Evolutionary conservation across 2,329 filamentous ascomycete species (phyloP).

Genomic region (Diaporthe vaccinii): DNA sequence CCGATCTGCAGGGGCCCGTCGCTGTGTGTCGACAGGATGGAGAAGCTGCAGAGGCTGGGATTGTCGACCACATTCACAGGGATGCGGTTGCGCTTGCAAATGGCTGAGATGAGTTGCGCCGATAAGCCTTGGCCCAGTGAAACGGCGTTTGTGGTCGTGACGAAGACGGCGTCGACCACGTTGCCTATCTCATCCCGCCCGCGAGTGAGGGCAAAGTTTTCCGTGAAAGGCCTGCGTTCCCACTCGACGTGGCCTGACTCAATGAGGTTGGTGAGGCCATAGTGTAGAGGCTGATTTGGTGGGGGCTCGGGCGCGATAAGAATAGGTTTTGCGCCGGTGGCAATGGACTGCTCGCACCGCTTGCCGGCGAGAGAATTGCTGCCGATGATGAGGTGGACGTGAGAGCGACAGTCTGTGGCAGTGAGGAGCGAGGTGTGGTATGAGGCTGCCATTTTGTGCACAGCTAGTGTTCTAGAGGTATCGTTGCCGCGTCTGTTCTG

Average conservation of each 20-base stretch:
- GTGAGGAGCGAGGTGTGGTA: constrained; percentile 73
- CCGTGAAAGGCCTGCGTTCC: constrained; percentile 75
- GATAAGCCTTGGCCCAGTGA: constrained; percentile 39
- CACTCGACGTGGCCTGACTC: constrained; percentile 77
- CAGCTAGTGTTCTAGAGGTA: constrained; percentile 31
- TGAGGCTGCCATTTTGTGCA: constrained; percentile 42
- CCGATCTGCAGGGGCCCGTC: constrained; percentile 95
- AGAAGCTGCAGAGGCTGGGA: constrained; percentile 88
- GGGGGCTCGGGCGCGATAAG: constrained; percentile 76
- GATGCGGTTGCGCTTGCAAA: constrained; percentile 85
- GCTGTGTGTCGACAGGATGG: constrained; percentile 87
- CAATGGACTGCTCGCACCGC: constrained; percentile 83
- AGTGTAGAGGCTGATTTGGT: constrained; percentile 67
- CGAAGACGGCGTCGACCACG: constrained; percentile 93
- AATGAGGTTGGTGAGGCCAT: constrained; percentile 71
- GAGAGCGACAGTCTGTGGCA: constrained; percentile 76
- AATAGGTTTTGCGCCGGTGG: constrained; percentile 84
- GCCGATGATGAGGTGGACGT: constrained; percentile 88
- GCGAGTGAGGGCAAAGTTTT: constrained; percentile 78
- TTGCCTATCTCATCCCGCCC: constrained; percentile 83
- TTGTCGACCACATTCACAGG: constrained; percentile 94
- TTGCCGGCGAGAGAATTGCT: constrained; percentile 89
- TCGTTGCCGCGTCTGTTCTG: constrained; percentile 30
- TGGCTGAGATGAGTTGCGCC: constrained; percentile 71
- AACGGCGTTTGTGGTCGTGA: constrained; percentile 67